phyloP scores from a whole-genome alignment of 176 grass and related monocot genomes.

The Aegilops umbellulata region DNA sequence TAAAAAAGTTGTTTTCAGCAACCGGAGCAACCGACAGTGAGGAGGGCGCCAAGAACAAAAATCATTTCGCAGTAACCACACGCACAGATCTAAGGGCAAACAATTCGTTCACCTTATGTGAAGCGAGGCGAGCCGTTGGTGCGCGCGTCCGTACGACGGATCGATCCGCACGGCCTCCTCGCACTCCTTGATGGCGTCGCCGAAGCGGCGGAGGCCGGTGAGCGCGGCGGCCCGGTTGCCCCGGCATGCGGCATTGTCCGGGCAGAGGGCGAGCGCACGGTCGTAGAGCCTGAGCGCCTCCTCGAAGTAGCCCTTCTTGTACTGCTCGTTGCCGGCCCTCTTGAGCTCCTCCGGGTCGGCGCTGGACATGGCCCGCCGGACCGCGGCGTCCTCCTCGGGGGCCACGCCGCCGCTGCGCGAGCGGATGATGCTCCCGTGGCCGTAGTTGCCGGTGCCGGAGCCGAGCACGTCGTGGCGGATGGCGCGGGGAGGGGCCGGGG shows the following conservation, averaged over 20 bases:
- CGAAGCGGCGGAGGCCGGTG: conserved; percentile 64
- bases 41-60: not conserved
- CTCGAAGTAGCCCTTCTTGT: conserved; percentile 71
- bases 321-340: conserved; percentile 80
- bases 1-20: not conserved
- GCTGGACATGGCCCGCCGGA: conserved; percentile 55
- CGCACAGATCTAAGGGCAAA: conserved; percentile 32
- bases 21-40: not conserved
- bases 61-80: not conserved
- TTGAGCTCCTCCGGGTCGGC: conserved; percentile 91
- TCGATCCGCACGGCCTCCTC: conserved; percentile 82
- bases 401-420: conserved; percentile 32
- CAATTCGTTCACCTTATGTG: conserved; percentile 54
- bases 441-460: conserved; percentile 88
- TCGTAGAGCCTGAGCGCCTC: conserved; percentile 86
- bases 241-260: conserved; percentile 75
- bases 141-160: conserved; percentile 73
- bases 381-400: conserved; percentile 43
- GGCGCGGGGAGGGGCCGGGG: conserved; percentile 28
- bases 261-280: conserved; percentile 71
- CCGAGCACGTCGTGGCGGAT: conserved; percentile 71
- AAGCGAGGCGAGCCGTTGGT: conserved; percentile 79
- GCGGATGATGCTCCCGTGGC: conserved; percentile 85
- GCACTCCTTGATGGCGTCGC: conserved; percentile 84
- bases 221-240: conserved; percentile 93